These are phyloP conservation scores for Colletotrichum karsti DNA, from an alignment of 2,329 filamentous ascomycete genomes.

Conservation along the genomic window DNA sequence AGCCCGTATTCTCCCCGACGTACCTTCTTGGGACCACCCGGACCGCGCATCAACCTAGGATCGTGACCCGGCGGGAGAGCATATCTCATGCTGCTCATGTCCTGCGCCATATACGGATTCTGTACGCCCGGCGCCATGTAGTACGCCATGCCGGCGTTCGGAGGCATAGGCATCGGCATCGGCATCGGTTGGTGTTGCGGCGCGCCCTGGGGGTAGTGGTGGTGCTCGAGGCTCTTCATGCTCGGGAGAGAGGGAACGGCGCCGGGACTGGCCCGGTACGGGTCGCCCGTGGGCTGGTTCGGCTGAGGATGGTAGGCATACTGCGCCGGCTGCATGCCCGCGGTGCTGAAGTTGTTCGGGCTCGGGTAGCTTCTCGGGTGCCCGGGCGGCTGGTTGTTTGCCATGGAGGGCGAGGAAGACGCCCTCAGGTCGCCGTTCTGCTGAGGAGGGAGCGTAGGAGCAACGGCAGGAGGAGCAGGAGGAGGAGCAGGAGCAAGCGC, in stretches of 20 bases:
- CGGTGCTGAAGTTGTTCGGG: constrained; percentile 21
- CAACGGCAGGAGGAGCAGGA: background rate
- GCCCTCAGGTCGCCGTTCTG: constrained; percentile 30
- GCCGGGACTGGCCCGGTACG: constrained; percentile 43
- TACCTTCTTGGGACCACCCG: constrained; percentile 67
- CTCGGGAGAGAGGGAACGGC: constrained; percentile 46
- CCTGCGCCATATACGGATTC: constrained; percentile 37
- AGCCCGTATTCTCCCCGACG: constrained; percentile 25
- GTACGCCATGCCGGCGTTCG: constrained; percentile 47
- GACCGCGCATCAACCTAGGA: constrained; percentile 54
- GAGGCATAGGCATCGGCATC: constrained; percentile 43
- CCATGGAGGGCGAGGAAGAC: constrained; percentile 32
- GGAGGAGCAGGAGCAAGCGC: background rate
- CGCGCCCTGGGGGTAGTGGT: constrained; percentile 36
- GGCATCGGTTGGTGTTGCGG: constrained; percentile 43
- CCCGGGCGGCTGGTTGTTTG: constrained; percentile 30
- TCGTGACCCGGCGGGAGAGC: constrained; percentile 54
- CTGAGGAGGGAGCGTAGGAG: constrained; percentile 5
- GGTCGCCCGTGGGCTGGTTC: constrained; percentile 38
- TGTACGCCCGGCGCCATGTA: constrained; percentile 45
- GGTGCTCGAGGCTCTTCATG: constrained; percentile 51
- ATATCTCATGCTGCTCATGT: constrained; percentile 56
- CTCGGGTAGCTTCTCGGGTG: constrained; percentile 31
- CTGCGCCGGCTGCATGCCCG: constrained; percentile 16
- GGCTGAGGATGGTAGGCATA: constrained; percentile 31